Evolutionary conservation across 2,329 filamentous ascomycete species (phyloP).

Genomic region (Pseudocercospora pini-densiflorae): DNA sequence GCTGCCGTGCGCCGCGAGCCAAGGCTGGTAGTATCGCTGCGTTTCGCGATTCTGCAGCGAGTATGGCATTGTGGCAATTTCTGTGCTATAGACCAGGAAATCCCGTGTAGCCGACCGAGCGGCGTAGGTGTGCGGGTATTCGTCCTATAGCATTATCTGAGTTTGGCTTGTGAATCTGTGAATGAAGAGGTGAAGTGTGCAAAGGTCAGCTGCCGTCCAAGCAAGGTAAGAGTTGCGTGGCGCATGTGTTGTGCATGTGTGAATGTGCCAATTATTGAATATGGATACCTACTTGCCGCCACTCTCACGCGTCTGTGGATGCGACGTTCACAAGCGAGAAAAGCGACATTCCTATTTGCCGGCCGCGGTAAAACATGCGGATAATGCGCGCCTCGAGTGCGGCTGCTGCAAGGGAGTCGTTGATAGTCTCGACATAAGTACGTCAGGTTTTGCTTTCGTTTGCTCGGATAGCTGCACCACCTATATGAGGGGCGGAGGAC

Average conservation of each 20-base stretch:
- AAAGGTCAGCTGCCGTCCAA: background rate
- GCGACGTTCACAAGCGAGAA: background rate
- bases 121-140: background rate
- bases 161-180: background rate
- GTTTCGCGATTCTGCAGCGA: slow-evolving; percentile 19
- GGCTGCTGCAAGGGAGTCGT: background rate
- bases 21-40: slow-evolving; percentile 31
- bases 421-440: background rate
- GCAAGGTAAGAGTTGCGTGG: background rate
- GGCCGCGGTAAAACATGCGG: background rate
- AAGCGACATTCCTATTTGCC: background rate
- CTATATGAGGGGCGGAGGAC: background rate
- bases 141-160: background rate
- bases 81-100: background rate
- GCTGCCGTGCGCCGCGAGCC: slow-evolving; percentile 33
- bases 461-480: background rate
- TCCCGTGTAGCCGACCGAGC: background rate
- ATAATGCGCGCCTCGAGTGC: background rate
- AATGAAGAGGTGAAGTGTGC: background rate
- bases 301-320: background rate
- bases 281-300: background rate
- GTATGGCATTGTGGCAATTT: background rate
- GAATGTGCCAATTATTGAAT: background rate
- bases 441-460: background rate
- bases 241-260: background rate